These are phyloP conservation scores for Drosera spatulata DNA, from an alignment of 179 eudicot genomes.

Conservation along the genomic window DNA sequence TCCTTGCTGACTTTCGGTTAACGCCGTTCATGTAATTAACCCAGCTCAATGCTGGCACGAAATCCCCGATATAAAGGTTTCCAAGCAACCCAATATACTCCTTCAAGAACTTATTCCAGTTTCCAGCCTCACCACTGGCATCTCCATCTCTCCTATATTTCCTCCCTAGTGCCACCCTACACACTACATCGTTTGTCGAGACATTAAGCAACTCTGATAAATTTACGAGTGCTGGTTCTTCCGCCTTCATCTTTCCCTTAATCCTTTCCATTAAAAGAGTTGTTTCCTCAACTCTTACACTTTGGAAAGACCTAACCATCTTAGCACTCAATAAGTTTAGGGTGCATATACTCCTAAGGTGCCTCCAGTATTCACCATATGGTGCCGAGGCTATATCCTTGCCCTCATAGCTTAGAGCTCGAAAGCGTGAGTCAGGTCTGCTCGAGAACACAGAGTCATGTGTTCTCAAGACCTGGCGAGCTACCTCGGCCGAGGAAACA, in stretches of 20 bases:
- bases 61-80: slow-evolving; percentile 20
- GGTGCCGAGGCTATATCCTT: slow-evolving; percentile 5
- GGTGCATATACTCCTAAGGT: not conserved
- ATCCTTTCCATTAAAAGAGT: slow-evolving; percentile 4
- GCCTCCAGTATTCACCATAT: slow-evolving; percentile 9
- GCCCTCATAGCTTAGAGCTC: slow-evolving; percentile 4
- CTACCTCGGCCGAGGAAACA: slow-evolving; percentile 14
- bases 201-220: slow-evolving; percentile 18
- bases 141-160: slow-evolving; percentile 19
- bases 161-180: slow-evolving; percentile 35
- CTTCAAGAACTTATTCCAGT: slow-evolving; percentile 16
- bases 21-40: slow-evolving; percentile 22
- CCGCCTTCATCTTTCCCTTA: too few relatives aligned
- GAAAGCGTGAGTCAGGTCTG: slow-evolving; percentile 7
- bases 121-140: slow-evolving; percentile 3
- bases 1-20: slow-evolving; percentile 14
- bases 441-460: slow-evolving; percentile 10
- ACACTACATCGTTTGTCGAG: slow-evolving; percentile 24
- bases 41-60: slow-evolving; percentile 30
- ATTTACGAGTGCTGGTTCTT: slow-evolving; percentile 8
- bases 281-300: slow-evolving; percentile 13
- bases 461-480: slow-evolving; percentile 8
- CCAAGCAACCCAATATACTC: slow-evolving; percentile 25
- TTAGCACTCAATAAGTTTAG: not conserved
- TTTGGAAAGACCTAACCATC: slow-evolving; percentile 11